phyloP scores from a whole-genome alignment of 2,329 filamentous ascomycete species.

The Chrysosporium queenslandicum region DNA sequence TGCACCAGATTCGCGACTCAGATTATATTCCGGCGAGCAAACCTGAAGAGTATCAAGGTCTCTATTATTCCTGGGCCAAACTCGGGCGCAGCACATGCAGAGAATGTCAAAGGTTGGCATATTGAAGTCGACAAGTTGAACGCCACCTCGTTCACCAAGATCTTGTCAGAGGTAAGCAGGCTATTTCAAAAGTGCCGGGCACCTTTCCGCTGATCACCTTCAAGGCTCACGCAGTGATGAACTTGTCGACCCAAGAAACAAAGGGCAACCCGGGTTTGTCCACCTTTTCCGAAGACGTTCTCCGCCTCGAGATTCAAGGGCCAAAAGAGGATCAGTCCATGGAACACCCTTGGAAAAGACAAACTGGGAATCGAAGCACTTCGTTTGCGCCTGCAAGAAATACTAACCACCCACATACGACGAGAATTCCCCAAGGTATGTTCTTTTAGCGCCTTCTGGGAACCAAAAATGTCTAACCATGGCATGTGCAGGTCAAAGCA shows the following conservation, averaged over 20 bases:
- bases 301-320: constrained; percentile 36
- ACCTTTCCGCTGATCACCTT: no score
- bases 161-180: constrained; percentile 25
- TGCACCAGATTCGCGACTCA: constrained; percentile 41
- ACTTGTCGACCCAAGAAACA: constrained; percentile 17
- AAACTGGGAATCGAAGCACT: constrained; percentile 37
- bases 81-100: constrained; percentile 15
- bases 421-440: constrained; percentile 39
- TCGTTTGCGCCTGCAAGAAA: constrained; percentile 32
- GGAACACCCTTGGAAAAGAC: constrained; percentile 31
- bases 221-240: constrained; percentile 24
- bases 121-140: constrained; percentile 18
- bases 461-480: not conserved
- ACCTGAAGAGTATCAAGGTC: constrained; percentile 21
- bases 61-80: constrained; percentile 32
- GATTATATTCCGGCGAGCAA: constrained; percentile 34
- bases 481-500: constrained; percentile 21
- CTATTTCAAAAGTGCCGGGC: no score
- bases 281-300: constrained; percentile 36
- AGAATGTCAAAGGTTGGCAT: constrained; percentile 22
- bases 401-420: constrained; percentile 36
- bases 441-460: not conserved
- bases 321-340: constrained; percentile 32
- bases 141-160: constrained; percentile 18
- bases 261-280: constrained; percentile 6